These are phyloP conservation scores for Mycena vitilis DNA, from an alignment of 768 basidiomycete genomes.

Conservation along the genomic window DNA sequence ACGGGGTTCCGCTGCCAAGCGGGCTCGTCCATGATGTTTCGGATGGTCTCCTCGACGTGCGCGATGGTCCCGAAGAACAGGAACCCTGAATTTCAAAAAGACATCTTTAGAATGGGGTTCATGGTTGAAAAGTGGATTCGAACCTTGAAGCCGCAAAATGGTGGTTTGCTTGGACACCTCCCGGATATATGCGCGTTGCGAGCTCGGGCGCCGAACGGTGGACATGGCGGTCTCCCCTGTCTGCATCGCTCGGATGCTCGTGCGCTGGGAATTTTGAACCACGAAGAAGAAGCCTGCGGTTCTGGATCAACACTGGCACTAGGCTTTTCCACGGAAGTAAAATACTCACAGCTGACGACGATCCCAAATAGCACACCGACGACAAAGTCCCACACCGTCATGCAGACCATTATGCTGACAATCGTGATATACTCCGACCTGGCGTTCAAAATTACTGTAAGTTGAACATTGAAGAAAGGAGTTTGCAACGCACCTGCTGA, in stretches of 20 bases:
- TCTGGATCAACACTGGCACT: background rate
- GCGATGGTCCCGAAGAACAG: constrained; percentile 95
- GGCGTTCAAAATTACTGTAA: background rate
- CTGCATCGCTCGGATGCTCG: constrained; percentile 86
- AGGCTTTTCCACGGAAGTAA: background rate
- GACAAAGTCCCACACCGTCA: constrained; percentile 96
- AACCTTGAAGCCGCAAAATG: constrained; percentile 88
- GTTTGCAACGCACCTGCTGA: constrained; percentile 66
- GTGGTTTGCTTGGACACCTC: constrained; percentile 93
- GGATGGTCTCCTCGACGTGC: constrained; percentile 88
- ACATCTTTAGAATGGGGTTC: background rate
- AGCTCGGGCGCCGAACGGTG: constrained; percentile 88
- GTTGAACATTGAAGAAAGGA: constrained; percentile 3
- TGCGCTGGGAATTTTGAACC: constrained; percentile 89
- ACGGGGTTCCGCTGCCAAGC: constrained; percentile 82
- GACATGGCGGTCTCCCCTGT: constrained; percentile 89
- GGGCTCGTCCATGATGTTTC: constrained; percentile 75
- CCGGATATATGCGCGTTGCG: constrained; percentile 91
- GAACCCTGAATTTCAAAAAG: constrained; percentile 63
- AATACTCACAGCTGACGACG: constrained; percentile 81
- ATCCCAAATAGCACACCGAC: constrained; percentile 94
- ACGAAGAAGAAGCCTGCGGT: constrained; percentile 91
- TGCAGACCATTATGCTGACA: constrained; percentile 86
- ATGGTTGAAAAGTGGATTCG: constrained; percentile 3
- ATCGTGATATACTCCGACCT: constrained; percentile 88